Evolutionary conservation across 148 eudicot species (phyloP).

Genomic region (Vaccinium myrtillus): DNA sequence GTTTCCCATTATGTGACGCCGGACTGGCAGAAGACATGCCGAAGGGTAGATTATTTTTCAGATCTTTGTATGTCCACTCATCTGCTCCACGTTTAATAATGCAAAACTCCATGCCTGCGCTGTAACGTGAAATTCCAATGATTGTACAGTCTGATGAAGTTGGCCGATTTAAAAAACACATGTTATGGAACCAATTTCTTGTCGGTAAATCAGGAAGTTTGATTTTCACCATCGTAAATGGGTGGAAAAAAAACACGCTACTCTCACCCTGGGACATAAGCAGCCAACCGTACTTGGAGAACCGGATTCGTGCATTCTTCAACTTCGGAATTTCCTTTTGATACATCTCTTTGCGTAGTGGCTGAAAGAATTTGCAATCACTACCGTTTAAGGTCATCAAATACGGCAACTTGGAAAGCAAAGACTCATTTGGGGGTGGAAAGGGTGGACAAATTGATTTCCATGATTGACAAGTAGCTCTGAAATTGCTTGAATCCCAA

Average conservation of each 20-base stretch:
- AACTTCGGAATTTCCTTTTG: neutral
- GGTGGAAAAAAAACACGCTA: neutral
- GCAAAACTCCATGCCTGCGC: neutral
- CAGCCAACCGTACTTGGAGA: neutral
- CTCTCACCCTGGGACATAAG: neutral
- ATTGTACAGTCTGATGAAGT: neutral
- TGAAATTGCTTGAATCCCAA: neutral
- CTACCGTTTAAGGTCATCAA: neutral
- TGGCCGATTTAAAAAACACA: neutral
- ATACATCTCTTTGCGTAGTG: neutral
- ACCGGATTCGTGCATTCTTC: neutral
- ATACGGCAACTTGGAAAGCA: neutral
- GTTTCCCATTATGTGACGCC: neutral
- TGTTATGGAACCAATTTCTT: neutral
- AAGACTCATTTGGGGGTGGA: neutral
- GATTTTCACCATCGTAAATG: neutral
- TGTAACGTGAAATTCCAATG: neutral
- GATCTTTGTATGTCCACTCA: neutral
- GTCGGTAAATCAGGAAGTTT: neutral
- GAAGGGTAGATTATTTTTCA: neutral
- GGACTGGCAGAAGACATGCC: neutral
- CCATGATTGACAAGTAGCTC: neutral
- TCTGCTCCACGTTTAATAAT: neutral
- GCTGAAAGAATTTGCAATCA: constrained; percentile 2
- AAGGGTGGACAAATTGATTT: neutral